Percentiles rank a stretch among this genome's conserved stretches.
These are phyloP conservation scores for Ceratocystiopsis minuta DNA, from an alignment of 2,329 filamentous ascomycete genomes.

Conservation along the genomic window DNA sequence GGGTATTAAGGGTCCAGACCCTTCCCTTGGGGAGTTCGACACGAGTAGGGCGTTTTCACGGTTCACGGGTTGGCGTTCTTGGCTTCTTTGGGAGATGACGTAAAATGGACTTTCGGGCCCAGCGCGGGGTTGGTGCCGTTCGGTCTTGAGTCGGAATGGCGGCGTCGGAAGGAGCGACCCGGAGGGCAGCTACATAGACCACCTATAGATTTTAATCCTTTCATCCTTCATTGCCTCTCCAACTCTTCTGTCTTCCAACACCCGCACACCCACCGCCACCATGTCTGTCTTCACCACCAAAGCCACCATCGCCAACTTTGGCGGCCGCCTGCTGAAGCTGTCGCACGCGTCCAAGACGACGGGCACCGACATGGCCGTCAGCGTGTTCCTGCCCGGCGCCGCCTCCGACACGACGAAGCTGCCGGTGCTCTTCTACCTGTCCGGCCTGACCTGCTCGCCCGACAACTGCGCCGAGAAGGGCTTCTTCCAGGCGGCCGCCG, in stretches of 20 bases:
- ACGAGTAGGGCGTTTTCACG: background rate
- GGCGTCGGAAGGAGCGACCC: no score
- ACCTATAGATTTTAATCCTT: no score
- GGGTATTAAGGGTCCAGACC: background rate
- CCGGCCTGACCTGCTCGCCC: slow-evolving; percentile 84
- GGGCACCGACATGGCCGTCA: slow-evolving; percentile 77
- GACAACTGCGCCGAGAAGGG: slow-evolving; percentile 72
- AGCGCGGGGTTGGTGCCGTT: no score
- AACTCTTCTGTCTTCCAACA: background rate
- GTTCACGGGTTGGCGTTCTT: background rate
- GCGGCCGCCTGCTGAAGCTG: slow-evolving; percentile 88
- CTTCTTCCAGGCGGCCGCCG: slow-evolving; percentile 76
- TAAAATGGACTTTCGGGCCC: no score
- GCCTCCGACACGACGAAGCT: slow-evolving; percentile 37
- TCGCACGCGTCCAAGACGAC: slow-evolving; percentile 65
- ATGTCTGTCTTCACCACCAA: slow-evolving; percentile 75
- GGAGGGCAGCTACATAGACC: no score
- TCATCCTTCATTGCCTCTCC: background rate
- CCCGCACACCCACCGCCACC: slow-evolving; percentile 12
- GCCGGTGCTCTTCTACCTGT: slow-evolving; percentile 82
- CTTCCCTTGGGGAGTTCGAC: no score
- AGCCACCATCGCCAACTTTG: slow-evolving; percentile 77
- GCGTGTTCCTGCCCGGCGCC: slow-evolving; percentile 70
- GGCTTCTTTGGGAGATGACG: background rate
- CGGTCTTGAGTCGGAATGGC: no score